A percentile compares a stretch with the other conserved stretches of the same genome.
phyloP scores from a whole-genome alignment of 2,329 filamentous ascomycete genomes.

The Sporothrix humicola region DNA sequence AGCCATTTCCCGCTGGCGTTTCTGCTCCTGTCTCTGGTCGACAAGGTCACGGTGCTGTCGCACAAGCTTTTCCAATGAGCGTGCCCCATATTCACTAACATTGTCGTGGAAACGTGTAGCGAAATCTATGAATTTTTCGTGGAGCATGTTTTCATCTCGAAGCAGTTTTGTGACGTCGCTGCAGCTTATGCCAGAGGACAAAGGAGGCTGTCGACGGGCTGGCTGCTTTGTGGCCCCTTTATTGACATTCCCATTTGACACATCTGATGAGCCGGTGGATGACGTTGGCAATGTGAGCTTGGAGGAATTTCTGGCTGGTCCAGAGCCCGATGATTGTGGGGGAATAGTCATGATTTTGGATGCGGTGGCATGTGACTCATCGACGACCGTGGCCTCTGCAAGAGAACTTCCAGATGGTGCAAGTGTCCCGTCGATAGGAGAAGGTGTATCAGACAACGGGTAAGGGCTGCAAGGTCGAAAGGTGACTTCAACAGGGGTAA shows the following conservation, averaged over 20 bases:
- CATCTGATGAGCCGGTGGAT: background rate
- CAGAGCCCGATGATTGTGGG: background rate
- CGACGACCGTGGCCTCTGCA: background rate
- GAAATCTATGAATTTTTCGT: constrained; percentile 26
- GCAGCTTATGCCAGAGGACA: background rate
- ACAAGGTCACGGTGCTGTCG: constrained; percentile 1
- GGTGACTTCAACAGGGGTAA: constrained; percentile 12
- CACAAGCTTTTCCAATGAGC: background rate
- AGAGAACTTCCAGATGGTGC: background rate
- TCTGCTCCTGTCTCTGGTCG: background rate
- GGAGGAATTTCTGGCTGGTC: background rate
- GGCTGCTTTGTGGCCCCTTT: too few relatives aligned
- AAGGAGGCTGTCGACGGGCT: background rate
- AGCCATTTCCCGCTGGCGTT: background rate
- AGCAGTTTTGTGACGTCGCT: background rate
- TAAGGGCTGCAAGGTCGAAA: background rate
- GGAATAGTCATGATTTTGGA: background rate
- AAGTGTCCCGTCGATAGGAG: background rate
- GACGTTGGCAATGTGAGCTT: background rate
- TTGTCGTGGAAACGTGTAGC: constrained; percentile 14
- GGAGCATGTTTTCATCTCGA: constrained; percentile 1
- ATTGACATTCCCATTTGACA: background rate
- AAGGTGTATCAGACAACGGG: background rate
- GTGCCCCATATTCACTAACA: constrained; percentile 13
- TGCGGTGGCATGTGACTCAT: background rate